Evolutionary conservation across 2,329 filamentous ascomycete species (phyloP).

Genomic region (Apiospora pterosperma): DNA sequence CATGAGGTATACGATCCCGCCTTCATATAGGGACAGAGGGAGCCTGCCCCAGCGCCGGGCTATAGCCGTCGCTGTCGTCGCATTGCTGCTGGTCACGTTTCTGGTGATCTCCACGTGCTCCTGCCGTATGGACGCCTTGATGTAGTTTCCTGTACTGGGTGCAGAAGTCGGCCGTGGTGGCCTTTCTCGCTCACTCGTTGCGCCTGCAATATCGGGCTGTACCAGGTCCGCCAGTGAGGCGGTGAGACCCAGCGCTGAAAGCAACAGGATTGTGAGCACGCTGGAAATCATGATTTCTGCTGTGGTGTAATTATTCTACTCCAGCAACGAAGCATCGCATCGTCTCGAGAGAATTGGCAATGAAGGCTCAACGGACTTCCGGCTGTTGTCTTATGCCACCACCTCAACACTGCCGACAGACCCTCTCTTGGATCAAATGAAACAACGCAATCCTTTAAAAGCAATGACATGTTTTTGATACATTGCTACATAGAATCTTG

Average conservation of each 20-base stretch:
- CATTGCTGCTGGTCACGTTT: conserved; percentile 4
- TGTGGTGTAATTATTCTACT: background rate
- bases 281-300: background rate
- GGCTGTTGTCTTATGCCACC: background rate
- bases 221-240: background rate
- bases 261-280: background rate
- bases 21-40: conserved; percentile 19
- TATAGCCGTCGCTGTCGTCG: background rate
- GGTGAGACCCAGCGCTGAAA: background rate
- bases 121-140: conserved; percentile 18
- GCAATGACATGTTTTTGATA: background rate
- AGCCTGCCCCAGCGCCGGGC: conserved; percentile 17
- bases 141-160: conserved; percentile 11
- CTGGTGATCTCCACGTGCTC: conserved; percentile 16
- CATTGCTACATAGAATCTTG: background rate
- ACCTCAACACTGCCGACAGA: background rate
- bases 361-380: background rate
- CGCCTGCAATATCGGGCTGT: background rate
- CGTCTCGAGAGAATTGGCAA: background rate
- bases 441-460: background rate
- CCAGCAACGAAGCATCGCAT: too few species aligned
- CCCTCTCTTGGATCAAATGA: background rate
- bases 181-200: background rate
- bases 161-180: background rate
- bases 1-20: conserved; percentile 31